Base-by-base conservation (phyloP, 345 rosid genomes). In the Gossypium anomalum region DNA sequence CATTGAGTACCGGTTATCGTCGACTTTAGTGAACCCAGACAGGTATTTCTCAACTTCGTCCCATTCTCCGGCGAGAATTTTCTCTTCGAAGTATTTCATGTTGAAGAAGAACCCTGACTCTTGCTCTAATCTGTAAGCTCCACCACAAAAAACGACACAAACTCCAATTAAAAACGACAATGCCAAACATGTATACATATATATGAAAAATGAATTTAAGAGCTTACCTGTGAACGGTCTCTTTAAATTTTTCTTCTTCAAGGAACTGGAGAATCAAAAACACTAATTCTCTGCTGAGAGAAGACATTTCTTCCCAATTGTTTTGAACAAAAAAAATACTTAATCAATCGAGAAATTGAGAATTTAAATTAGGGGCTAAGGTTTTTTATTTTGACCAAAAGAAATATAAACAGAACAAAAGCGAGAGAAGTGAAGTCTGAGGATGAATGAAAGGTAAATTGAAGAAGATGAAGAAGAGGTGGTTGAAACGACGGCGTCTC, bases 251-350 rank as follows among this genome's bases (percentile, higher is more conserved):
- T 76, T 90, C 92, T 70, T 90, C 94, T 45, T 90, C 94, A 0
- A 90, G 92, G 72, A 88, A 90, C 76, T 90, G 94, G 67, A 90
- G 94, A 75, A 90, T 86, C 61, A 90, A 80, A 71, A 90, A 88
- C 81, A 90, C 92, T 78, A 90, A 80, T 82, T 90, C 94, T 72
- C 94, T 87, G 83, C 90, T 88, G 71, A 90, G 75, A 55, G 90
- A 88, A 74, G 92, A 85, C 94, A 88, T 90, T 75, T 56, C 48
- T 64, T 34, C 56, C 41, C 41, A 34, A 34, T 34, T 34, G 5
- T 6, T 34, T 34, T 34, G 41, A 4, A 5, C 38, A 34, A 34
- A 34, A 34, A 29, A 34, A 34, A 34, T 4, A 4, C 41, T 38
- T 17, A 77, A 34, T 6, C 52, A 20, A 63, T 23, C 16, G 38